A percentile compares a stretch with the other conserved stretches of the same genome.
Evolutionary conservation across 805 yeast species (phyloP).

Genomic region (Yarrowia phangngaensis): DNA sequence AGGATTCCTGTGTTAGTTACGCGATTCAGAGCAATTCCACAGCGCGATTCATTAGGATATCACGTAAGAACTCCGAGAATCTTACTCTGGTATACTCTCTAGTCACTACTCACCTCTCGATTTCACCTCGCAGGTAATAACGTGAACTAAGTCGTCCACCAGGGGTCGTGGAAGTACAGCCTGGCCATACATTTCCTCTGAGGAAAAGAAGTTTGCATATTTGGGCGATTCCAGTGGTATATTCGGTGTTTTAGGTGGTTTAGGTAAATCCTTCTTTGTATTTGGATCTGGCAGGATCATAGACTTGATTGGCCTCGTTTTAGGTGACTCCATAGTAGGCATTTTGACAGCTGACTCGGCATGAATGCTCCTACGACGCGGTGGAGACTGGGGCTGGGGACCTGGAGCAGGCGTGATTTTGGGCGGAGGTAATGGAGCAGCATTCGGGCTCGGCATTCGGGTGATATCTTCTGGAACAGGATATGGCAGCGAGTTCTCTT

Average conservation of each 20-base stretch:
- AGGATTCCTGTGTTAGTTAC: slow-evolving; percentile 43
- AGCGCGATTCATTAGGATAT: no score
- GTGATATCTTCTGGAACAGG: slow-evolving; percentile 7
- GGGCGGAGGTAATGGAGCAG: slow-evolving; percentile 18
- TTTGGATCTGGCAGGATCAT: slow-evolving; percentile 13
- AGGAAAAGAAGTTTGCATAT: slow-evolving; percentile 32
- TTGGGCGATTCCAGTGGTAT: slow-evolving; percentile 1
- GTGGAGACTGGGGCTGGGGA: neutral
- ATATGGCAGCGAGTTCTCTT: slow-evolving; percentile 4
- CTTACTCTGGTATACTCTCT: no score
- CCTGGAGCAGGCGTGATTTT: slow-evolving; percentile 11
- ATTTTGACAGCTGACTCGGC: no score
- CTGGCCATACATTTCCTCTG: slow-evolving; percentile 31
- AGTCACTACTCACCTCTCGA: slow-evolving; percentile 51
- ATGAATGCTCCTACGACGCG: no score
- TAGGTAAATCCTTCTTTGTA: neutral
- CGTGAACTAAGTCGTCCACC: slow-evolving; percentile 63
- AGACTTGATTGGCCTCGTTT: slow-evolving; percentile 13
- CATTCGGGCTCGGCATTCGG: slow-evolving; percentile 23
- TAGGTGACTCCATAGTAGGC: slow-evolving; percentile 1
- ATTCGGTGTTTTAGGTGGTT: neutral
- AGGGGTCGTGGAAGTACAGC: slow-evolving; percentile 34
- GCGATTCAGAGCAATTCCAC: no score
- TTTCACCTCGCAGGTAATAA: slow-evolving; percentile 69
- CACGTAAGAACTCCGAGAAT: no score